Evolutionary conservation across 768 basidiomycete genomes (phyloP), one percentile per base, ranked within the genome.

Genomic region (Russula emetica): DNA sequence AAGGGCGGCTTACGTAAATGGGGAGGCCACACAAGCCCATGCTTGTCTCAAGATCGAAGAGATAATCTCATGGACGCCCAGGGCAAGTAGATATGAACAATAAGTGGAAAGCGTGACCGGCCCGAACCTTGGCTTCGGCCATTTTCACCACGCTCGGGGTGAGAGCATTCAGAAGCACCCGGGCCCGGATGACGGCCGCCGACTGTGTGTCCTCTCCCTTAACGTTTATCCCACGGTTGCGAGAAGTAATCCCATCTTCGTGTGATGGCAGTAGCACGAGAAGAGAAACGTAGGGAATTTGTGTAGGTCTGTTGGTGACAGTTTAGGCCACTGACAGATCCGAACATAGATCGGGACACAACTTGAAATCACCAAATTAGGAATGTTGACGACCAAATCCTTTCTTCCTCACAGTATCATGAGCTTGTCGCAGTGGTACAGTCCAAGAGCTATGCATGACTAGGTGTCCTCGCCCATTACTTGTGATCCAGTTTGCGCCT

Each of bases 311-410:
- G 20, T 22, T 9, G 16, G 28, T 10, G 28, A 28, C 1, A 14
- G 28, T 3, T 44, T 57, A n/a, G 14, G 42, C 6, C 40, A 42
- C 18, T 44, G 8, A 9, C 44, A 30, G 42, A 57, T 45, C 28
- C 14, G 44, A 30, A 30, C 4, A 40, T 18, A 45, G n/a, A 57
- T 44, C 8, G n/a, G 3, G n/a, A 57, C 6, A 30, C 22, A 32
- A n/a, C n/a, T n/a, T n/a, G n/a, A n/a, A 58, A 58, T 45, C 7
- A 24, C 56, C 56, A n/a, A 34, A 34, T 45, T 58, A 34, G 56
- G 44, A 22, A 58, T 18, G 44, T 47, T 6, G 30, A 47, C 22
- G 30, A 32, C 44, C 30, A 45, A 32, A 5, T n/a, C 20, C 20
- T 13, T 45, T 45, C 42, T 47, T 28, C 16, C 55, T 28, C 34